phyloP scores from a whole-genome alignment of 139 green algal genomes.

The Chlamydomonas sp. region DNA sequence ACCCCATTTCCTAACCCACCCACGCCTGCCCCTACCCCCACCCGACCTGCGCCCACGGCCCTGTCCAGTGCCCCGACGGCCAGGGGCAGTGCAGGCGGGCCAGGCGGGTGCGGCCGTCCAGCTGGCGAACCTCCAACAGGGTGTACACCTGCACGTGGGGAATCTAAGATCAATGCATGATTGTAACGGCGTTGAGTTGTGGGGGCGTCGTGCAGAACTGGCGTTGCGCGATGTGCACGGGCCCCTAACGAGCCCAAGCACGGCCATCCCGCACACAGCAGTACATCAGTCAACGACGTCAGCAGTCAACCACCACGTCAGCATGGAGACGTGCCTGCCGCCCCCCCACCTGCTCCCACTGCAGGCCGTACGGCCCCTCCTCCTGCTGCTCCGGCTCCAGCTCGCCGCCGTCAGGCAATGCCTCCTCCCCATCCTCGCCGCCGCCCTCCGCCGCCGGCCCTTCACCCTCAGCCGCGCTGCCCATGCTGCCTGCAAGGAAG shows the following conservation, averaged over 20 bases:
- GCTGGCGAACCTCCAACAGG: conserved; percentile 28
- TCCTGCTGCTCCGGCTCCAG: neutral
- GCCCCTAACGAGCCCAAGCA: no score
- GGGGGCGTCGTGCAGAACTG: neutral
- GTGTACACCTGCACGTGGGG: conserved; percentile 33
- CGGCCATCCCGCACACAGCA: no score
- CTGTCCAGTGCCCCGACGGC: conserved; percentile 48
- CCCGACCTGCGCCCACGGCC: conserved; percentile 41
- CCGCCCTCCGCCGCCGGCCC: conserved; percentile 5
- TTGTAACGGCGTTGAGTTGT: neutral
- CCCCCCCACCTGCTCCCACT: neutral
- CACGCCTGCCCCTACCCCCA: no score
- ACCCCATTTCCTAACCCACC: no score
- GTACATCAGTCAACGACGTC: no score
- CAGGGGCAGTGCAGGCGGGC: conserved; percentile 63
- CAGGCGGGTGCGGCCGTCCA: conserved; percentile 41
- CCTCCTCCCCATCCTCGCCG: neutral
- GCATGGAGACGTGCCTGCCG: no score
- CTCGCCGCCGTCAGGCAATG: neutral
- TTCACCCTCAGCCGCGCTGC: neutral
- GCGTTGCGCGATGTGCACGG: no score
- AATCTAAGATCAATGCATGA: neutral
- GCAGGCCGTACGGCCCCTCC: conserved; percentile 11
- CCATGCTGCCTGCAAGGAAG: no score
- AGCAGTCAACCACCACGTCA: no score